A percentile compares a stretch with the other conserved stretches of the same genome.
Conservation (phyloP, 495 filamentous ascomycete genomes). For the Penicillium longicatenatum region DNA sequence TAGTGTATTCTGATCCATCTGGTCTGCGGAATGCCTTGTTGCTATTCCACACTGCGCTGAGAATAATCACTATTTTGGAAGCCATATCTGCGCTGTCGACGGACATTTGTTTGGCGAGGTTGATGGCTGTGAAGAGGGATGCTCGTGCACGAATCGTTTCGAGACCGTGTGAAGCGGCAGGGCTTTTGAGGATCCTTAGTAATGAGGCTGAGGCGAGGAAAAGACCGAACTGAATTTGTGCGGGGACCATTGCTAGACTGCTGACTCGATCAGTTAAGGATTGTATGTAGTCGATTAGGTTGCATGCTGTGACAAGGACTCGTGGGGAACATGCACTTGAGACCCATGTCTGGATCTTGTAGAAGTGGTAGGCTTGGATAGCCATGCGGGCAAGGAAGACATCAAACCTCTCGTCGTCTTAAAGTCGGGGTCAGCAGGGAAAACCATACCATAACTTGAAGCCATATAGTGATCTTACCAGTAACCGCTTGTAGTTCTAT, state of each 20-base stretch:
- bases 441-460: not conserved
- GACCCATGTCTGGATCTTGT: conserved; percentile 35
- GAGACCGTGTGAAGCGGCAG: conserved; percentile 23
- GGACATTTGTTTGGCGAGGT: conserved; percentile 40
- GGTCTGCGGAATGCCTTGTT: conserved; percentile 44
- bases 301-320: conserved; percentile 37
- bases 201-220: conserved; percentile 38
- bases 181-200: conserved; percentile 44
- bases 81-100: conserved; percentile 41
- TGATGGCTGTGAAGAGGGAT: conserved; percentile 39
- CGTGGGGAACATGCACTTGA: conserved; percentile 35
- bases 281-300: conserved; percentile 36
- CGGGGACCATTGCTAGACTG: conserved; percentile 30
- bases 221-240: conserved; percentile 34
- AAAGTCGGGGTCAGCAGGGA: not conserved
- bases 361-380: conserved; percentile 47
- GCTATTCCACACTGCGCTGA: conserved; percentile 50
- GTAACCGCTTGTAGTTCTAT: conserved; percentile 33
- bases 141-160: conserved; percentile 37
- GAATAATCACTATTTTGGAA: conserved; percentile 32
- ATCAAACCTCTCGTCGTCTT: conserved; percentile 39
- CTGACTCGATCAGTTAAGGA: conserved; percentile 24
- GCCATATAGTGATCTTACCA: conserved; percentile 23
- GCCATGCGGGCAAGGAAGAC: conserved; percentile 35
- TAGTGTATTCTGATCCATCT: conserved; percentile 40